These are phyloP conservation scores for Monosporascus sp. DNA, from an alignment of 2,329 filamentous ascomycete species.

Conservation along the genomic window DNA sequence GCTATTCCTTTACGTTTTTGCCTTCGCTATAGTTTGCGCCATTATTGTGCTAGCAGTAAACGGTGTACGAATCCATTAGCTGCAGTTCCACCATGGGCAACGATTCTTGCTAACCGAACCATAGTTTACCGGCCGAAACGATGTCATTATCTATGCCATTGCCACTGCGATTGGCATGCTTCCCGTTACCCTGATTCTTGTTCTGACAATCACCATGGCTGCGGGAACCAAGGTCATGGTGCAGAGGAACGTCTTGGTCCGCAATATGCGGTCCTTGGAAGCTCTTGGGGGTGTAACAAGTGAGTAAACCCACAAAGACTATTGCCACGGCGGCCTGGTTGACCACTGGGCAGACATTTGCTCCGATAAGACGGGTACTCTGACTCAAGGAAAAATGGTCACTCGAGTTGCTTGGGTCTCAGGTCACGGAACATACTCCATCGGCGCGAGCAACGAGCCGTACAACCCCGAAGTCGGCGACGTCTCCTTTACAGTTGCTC, in stretches of 20 bases:
- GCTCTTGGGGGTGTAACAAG: slow-evolving; percentile 61
- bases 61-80: too few species aligned
- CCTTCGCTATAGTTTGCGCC: slow-evolving; percentile 52
- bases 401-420: slow-evolving; percentile 57
- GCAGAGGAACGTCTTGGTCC: slow-evolving; percentile 49
- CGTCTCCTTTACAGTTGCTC: too few species aligned
- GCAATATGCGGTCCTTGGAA: slow-evolving; percentile 59
- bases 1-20: slow-evolving; percentile 71
- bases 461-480: slow-evolving; percentile 43
- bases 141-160: slow-evolving; percentile 52
- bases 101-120: slow-evolving; percentile 46
- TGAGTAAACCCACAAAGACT: too few species aligned
- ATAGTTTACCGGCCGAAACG: slow-evolving; percentile 44
- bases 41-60: too few species aligned
- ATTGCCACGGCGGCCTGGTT: too few species aligned
- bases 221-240: slow-evolving; percentile 52
- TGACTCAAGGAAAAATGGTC: slow-evolving; percentile 63
- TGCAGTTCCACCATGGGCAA: too few species aligned
- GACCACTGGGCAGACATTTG: slow-evolving; percentile 45
- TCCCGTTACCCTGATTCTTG: slow-evolving; percentile 53
- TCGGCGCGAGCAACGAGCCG: slow-evolving; percentile 52
- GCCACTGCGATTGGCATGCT: slow-evolving; percentile 48
- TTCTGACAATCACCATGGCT: slow-evolving; percentile 58
- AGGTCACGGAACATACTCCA: slow-evolving; percentile 44
- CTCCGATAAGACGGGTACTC: slow-evolving; percentile 65